A percentile compares a stretch with the other conserved stretches of the same genome.
Evolutionary conservation across 768 basidiomycete genomes (phyloP).

Genomic region (Mrakia gelida): DNA sequence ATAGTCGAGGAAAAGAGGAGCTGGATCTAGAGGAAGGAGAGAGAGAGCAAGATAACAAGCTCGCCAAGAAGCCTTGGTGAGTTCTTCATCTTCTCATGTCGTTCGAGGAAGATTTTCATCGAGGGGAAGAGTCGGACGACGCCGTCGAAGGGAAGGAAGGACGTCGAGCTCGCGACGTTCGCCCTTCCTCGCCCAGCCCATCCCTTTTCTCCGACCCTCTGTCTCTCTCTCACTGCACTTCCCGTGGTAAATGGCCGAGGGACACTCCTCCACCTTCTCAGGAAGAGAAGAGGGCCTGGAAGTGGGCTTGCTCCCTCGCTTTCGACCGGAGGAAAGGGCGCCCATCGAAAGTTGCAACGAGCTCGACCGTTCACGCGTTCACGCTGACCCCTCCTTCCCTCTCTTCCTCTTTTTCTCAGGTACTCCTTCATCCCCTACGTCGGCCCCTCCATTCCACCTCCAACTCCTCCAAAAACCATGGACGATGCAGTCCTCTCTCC

Average conservation of each 20-base stretch:
- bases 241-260: too few species aligned
- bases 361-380: too few species aligned
- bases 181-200: too few species aligned
- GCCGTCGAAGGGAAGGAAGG: too few species aligned
- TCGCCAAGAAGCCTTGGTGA: neutral
- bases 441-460: neutral
- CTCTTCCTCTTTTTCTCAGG: neutral
- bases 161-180: too few species aligned
- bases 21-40: neutral
- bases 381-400: neutral
- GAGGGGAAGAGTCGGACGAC: neutral
- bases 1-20: neutral
- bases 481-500: slow-evolving; percentile 13
- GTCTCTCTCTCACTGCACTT: too few species aligned
- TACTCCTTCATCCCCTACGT: slow-evolving; percentile 25
- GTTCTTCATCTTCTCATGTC: neutral
- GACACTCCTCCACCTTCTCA: too few species aligned
- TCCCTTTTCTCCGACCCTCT: neutral
- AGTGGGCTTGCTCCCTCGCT: too few species aligned
- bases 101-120: neutral
- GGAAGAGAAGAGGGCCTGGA: too few species aligned
- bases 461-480: slow-evolving; percentile 19
- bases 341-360: too few species aligned
- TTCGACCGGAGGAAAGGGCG: too few species aligned
- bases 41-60: neutral